These are phyloP conservation scores for Zea luxurians DNA, from an alignment of 176 grass and related monocot species.

Conservation along the genomic window DNA sequence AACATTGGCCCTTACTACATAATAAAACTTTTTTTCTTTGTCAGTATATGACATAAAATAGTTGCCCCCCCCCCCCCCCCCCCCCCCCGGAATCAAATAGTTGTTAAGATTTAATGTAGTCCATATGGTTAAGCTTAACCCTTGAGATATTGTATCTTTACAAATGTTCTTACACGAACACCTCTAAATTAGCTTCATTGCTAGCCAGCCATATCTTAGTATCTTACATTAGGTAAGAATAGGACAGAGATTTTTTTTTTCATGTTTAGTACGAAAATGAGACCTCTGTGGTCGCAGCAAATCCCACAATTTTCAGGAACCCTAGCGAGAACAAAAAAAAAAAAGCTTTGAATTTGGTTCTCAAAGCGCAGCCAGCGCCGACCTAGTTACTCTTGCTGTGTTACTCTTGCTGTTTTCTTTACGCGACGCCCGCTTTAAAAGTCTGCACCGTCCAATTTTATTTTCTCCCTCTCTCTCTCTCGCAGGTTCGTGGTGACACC, in stretches of 20 bases:
- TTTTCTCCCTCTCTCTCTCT: background rate
- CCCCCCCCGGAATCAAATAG: background rate
- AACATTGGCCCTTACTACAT: background rate
- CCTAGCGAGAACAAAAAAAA: background rate
- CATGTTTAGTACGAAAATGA: background rate
- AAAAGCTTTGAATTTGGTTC: background rate
- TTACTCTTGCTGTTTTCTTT: background rate
- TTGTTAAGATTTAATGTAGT: background rate
- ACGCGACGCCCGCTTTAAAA: background rate
- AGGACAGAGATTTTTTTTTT: background rate
- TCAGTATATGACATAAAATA: no score
- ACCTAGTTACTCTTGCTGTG: slow-evolving; percentile 17
- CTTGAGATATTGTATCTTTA: background rate
- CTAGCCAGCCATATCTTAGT: background rate
- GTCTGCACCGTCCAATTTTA: background rate
- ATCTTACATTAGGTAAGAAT: background rate
- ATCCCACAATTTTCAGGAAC: background rate
- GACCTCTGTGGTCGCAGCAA: background rate
- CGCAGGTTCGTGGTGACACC: slow-evolving; percentile 65
- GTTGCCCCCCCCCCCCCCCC: no score
- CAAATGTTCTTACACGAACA: background rate
- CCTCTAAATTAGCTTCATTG: background rate
- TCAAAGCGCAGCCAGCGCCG: background rate
- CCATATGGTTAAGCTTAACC: no score
- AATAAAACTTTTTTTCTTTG: background rate